phyloP scores from a whole-genome alignment of 495 filamentous ascomycete genomes.

The Penicillium pulvis region DNA sequence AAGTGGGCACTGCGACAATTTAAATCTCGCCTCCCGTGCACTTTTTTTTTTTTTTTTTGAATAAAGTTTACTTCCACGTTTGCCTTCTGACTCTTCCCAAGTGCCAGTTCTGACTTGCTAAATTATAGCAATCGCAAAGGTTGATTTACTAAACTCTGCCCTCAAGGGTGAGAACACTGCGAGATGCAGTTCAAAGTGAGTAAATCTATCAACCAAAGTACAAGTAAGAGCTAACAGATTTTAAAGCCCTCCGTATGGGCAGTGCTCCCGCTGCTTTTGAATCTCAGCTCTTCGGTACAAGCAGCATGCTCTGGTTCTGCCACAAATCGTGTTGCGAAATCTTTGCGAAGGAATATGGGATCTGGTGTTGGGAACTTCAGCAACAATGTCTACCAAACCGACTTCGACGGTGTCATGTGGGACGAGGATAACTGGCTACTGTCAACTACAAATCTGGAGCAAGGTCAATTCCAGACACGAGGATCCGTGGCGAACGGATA shows the following conservation, averaged over 20 bases:
- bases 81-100: background rate
- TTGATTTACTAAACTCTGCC: background rate
- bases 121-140: background rate
- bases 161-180: constrained; percentile 6
- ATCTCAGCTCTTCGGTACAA: constrained; percentile 11
- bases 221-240: background rate
- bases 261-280: constrained; percentile 21
- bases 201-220: background rate
- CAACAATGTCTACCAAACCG: constrained; percentile 45
- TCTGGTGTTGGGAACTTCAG: constrained; percentile 17
- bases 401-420: constrained; percentile 59
- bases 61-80: background rate
- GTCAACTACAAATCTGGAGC: constrained; percentile 54
- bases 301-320: constrained; percentile 12
- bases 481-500: constrained; percentile 67
- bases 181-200: constrained; percentile 30
- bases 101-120: too few species aligned
- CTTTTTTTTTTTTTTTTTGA: background rate
- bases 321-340: constrained; percentile 16
- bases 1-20: background rate
- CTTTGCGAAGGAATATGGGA: constrained; percentile 18
- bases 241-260: constrained; percentile 14
- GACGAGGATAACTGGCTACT: constrained; percentile 65
- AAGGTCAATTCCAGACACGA: constrained; percentile 64
- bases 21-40: background rate